Percentiles rank a stretch among this genome's conserved stretches.
Evolutionary conservation across 2,329 filamentous ascomycete species (phyloP).

Genomic region (Phialophora macrospora): DNA sequence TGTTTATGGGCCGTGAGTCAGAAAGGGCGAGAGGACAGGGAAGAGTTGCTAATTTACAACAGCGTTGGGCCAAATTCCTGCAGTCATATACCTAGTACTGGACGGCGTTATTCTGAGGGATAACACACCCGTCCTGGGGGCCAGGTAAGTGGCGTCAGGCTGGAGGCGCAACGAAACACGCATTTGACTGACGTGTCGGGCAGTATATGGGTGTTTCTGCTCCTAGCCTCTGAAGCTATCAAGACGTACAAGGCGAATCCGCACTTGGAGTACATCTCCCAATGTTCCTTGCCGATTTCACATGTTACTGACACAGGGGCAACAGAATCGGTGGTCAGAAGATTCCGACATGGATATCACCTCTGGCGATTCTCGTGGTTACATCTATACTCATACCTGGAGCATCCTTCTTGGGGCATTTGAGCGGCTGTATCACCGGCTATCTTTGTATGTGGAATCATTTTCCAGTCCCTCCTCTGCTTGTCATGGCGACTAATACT

Average conservation of each 20-base stretch:
- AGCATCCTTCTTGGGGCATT: conserved; percentile 82
- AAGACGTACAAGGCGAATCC: conserved; percentile 84
- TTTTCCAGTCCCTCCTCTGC: not conserved
- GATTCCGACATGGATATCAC: conserved; percentile 91
- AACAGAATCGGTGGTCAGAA: conserved; percentile 63
- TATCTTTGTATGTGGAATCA: conserved; percentile 72
- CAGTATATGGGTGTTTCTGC: conserved; percentile 90
- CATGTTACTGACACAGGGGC: not conserved
- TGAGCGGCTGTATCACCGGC: conserved; percentile 81
- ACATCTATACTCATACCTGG: conserved; percentile 77
- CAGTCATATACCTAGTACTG: conserved; percentile 76
- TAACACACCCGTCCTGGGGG: conserved; percentile 78
- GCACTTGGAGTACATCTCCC: conserved; percentile 62
- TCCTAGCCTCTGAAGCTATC: conserved; percentile 83
- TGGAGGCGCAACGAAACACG: not conserved
- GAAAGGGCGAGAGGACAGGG: not conserved
- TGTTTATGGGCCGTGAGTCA: conserved; percentile 87
- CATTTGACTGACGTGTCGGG: not conserved
- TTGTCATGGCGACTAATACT: conserved; percentile 4
- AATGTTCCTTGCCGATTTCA: not conserved
- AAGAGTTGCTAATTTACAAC: conserved; percentile 20
- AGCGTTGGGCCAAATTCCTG: conserved; percentile 82
- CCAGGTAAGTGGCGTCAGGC: conserved; percentile 64
- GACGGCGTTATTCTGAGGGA: conserved; percentile 73
- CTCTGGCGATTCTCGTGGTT: conserved; percentile 75